These are phyloP conservation scores for Wallacemonas collosoma DNA, from an alignment of 208 protist species.

Conservation along the genomic window DNA sequence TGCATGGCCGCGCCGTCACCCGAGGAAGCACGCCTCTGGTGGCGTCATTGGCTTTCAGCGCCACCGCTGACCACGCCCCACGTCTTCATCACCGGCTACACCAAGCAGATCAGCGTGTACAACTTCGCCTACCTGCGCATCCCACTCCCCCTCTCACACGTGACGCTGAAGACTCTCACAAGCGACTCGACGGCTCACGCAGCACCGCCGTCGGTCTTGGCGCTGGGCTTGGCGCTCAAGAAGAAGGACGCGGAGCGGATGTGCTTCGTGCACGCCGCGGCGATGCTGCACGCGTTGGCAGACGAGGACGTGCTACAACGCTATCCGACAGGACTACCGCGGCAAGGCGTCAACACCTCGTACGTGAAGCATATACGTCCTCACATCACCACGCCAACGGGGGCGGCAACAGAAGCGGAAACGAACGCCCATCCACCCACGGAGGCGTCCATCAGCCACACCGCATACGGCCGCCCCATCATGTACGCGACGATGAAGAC, in stretches of 20 bases:
- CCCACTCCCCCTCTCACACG: conserved; percentile 24
- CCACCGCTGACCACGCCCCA: conserved; percentile 19
- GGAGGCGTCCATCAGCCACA: background rate
- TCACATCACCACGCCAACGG: background rate
- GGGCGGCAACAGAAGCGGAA: too few species aligned
- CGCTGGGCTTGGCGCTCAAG: conserved; percentile 73
- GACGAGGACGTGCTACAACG: conserved; percentile 58
- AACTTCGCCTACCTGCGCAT: conserved; percentile 71
- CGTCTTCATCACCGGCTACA: conserved; percentile 60
- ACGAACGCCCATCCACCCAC: background rate
- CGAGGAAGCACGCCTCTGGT: conserved; percentile 8
- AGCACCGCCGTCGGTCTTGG: conserved; percentile 30
- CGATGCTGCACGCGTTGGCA: conserved; percentile 40
- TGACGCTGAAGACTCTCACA: background rate
- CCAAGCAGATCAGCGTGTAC: conserved; percentile 51
- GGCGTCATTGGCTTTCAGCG: conserved; percentile 15
- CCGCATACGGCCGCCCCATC: conserved; percentile 26
- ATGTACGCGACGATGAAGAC: conserved; percentile 62
- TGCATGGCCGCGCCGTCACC: background rate
- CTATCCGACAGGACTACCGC: conserved; percentile 51
- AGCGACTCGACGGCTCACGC: background rate
- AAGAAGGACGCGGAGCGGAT: conserved; percentile 80
- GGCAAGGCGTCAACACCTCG: conserved; percentile 20
- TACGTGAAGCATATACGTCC: conserved; percentile 14
- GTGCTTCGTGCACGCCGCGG: conserved; percentile 82